Evolutionary conservation across 2,329 filamentous ascomycete genomes (phyloP), one percentile per base, ranked within the genome.

Genomic region (Didymella lethalis): DNA sequence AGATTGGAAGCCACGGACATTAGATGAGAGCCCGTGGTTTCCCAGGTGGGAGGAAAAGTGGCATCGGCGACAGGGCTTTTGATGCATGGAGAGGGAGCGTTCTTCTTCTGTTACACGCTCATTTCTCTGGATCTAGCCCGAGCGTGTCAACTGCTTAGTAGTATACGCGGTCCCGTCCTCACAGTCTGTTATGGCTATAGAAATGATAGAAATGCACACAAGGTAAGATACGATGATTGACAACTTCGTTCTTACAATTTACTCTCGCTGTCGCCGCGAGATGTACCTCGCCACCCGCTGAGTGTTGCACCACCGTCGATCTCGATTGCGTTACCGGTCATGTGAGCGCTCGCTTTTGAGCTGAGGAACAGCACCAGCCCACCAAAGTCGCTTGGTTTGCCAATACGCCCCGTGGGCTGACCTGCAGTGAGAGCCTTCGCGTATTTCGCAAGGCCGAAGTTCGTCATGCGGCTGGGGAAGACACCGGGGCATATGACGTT

Each of bases 11-110:
- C 83, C 85, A 2, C 79, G 80, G 50, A 96, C 92, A 0, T 74
- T 96, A 59, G 86, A 88, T 11, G 90, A 95, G 64, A 88, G 84
- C 66, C 92, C 92, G 1, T 94, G 86, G 75, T 96, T 89, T 74
- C 86, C 84, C 0, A 88, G 88, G 0, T 96, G 92, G 92, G 83
- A 89, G 78, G 84, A 86, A 73, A 92, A 90, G 74, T 93, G 90
- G 90, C 82, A 84, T 72, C 74, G 78, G 2, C 80, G 85, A 72
- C 88, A 90, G 69, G 87, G 87, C 0, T 90, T 85, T 68, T 86
- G 50, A 51, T 28, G 7, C 8, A 7, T 11, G 41, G 14, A 32
- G 31, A 16, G 6, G 11, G 12, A 16, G 1, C 1, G 5, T 14
- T 4, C 2, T 12, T 40, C 36, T 23, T 40, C 18, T 44, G 23